Evolutionary conservation across 2,329 filamentous ascomycete species (phyloP), one percentile per base, ranked within the genome.

Genomic region (Colletotrichum chlorophyti): DNA sequence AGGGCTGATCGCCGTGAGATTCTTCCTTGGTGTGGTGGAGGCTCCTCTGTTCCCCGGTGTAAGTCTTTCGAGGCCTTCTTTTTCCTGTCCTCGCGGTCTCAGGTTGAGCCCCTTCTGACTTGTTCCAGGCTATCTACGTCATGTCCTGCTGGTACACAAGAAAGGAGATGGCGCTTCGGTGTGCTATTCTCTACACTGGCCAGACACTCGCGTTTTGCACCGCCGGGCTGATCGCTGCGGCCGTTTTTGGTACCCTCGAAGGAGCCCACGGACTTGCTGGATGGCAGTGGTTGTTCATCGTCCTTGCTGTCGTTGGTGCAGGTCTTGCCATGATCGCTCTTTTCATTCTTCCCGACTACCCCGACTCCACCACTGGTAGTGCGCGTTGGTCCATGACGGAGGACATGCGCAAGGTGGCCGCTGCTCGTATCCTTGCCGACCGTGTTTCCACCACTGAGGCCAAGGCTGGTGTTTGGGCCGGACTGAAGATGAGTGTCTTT

Each of bases 251-350:
- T 0, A 63, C 58, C 0, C 64, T 68, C 2, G 64, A 65, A 11
- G 60, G 60, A 0, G 53, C 46, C 2, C 53, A 61, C 15, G 73
- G 74, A 1, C 59, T 77, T 11, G 65, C 65, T 11, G 74, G 73
- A 1, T 78, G 76, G 76, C 51, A 69, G 53, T 78, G 75, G 75
- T 64, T 77, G 0, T 77, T 76, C 50, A 72, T 77, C 15, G 68
- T 78, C 5, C 69, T 76, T 35, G 74, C 61, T 2, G 34, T 58
- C 14, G 59, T 61, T 4, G 65, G 66, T 1, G 53, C 65, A 2
- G 42, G 48, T 4, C 61, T 65, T 0, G 66, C 65, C 0, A 34
- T 67, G 4, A 19, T 68, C 1, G 61, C 54, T 0, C 47, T 68
- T 1, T 62, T 65, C 23, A 47, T 66, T 7, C 45, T 68, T 0